Conservation (phyloP, 2,329 filamentous ascomycete species). For the Fusarium sp. region DNA sequence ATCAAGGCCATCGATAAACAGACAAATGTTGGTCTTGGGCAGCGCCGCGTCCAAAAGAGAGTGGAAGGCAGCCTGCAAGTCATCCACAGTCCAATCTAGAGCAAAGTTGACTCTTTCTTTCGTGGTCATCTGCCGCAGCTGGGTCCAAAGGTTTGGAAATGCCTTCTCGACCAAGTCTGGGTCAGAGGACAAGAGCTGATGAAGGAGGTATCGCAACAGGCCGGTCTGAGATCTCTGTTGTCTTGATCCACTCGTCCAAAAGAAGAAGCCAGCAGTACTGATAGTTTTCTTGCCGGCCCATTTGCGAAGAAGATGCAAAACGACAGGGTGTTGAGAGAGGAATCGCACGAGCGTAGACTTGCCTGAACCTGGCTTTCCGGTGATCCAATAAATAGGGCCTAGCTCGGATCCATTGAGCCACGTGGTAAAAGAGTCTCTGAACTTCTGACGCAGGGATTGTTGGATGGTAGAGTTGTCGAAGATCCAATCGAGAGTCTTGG, state of each 20-base stretch:
- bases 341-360: conserved; percentile 61
- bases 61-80: conserved; percentile 3
- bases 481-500: conserved; percentile 55
- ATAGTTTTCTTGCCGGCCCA: conserved; percentile 49
- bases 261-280: conserved; percentile 57
- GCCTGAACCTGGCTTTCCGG: conserved; percentile 54
- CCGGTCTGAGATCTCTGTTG: conserved; percentile 55
- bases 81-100: conserved; percentile 12
- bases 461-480: conserved; percentile 39
- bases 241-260: conserved; percentile 58
- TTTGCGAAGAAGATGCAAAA: conserved; percentile 24
- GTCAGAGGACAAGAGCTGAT: conserved; percentile 50
- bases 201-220: conserved; percentile 53
- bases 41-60: conserved; percentile 4
- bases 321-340: conserved; percentile 46
- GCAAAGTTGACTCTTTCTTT: conserved; percentile 16
- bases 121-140: conserved; percentile 6
- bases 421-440: conserved; percentile 3
- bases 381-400: conserved; percentile 18
- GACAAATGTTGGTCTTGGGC: conserved; percentile 35
- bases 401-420: neutral
- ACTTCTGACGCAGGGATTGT: conserved; percentile 1
- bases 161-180: neutral
- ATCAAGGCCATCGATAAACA: conserved; percentile 52
- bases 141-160: conserved; percentile 8